Evolutionary conservation across 2,329 filamentous ascomycete genomes (phyloP), one percentile per base, ranked within the genome.

Genomic region (Pseudogymnoascus sp.): DNA sequence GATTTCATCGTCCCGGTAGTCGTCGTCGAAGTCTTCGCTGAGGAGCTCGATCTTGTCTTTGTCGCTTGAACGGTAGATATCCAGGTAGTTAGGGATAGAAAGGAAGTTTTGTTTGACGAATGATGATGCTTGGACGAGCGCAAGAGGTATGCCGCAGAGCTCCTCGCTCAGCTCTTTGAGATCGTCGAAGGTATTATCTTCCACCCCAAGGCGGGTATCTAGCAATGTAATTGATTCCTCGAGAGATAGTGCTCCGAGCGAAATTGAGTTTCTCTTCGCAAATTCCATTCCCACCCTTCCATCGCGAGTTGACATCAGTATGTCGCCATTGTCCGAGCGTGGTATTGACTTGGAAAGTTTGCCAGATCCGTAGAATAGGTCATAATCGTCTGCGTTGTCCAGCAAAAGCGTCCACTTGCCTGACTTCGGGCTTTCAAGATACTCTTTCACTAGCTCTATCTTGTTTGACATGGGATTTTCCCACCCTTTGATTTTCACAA

Each of bases 361-460:
- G 10, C 26, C 46, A 21, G 50, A 60, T 11, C 44, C 44, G 63
- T 74, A 75, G 1, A 76, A 60, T 0, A 78, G 63, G 1, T 72
- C 64, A 3, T 59, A 35, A 59, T 80, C 75, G 59, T 80, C 77
- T 11, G 75, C 76, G 56, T 78, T 80, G 61, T 80, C 77, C 11
- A 80, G 60, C 29, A 80, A 67, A 37, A 80, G 62, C 0, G 80
- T 67, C 78, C 77, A 80, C 0, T 63, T 64, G 1, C 71, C 69
- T 0, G 69, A 64, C 4, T 56, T 63, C 17, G 69, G 65, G 6
- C 63, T 61, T 44, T 63, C 66, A 11, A 70, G 42, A 29, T 65
- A 62, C 1, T 46, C 38, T 62, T 65, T 42, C 9, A 70, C 59
- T 9, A 62, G 46, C 26, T 65, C 53, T 56, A 63, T 62, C 56